Conservation (phyloP, 1,284 basidiomycete species). For the Pascua sp. region DNA sequence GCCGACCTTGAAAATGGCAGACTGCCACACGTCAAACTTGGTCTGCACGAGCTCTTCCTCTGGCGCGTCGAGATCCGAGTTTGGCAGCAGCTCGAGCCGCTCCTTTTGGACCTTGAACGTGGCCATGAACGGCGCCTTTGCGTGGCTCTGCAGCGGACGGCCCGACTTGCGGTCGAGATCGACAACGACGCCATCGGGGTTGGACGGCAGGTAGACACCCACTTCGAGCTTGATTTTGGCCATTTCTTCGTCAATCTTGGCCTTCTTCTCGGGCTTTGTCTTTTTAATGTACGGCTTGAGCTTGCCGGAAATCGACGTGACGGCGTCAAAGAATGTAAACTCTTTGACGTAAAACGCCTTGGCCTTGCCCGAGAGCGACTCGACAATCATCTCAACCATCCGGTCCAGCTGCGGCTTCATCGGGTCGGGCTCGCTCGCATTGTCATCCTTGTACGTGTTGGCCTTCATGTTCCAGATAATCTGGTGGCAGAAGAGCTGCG, state of each 20-base stretch:
- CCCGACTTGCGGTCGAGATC: constrained; percentile 97
- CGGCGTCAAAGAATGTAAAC: constrained; percentile 93
- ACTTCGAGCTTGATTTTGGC: constrained; percentile 87
- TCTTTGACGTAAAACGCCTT: constrained; percentile 89
- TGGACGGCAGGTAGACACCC: constrained; percentile 95
- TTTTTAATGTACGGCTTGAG: constrained; percentile 96
- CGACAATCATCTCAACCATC: constrained; percentile 78
- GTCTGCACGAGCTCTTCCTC: constrained; percentile 49
- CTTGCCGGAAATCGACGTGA: constrained; percentile 97
- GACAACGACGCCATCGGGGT: constrained; percentile 92
- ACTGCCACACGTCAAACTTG: constrained; percentile 90
- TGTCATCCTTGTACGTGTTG: constrained; percentile 90
- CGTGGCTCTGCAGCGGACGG: constrained; percentile 91
- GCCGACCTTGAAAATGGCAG: constrained; percentile 99
- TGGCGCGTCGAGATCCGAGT: constrained; percentile 12
- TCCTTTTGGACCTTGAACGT: constrained; percentile 97
- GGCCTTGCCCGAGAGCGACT: constrained; percentile 84
- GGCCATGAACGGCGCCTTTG: constrained; percentile 99
- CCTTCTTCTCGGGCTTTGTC: constrained; percentile 96
- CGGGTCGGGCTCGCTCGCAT: constrained; percentile 69
- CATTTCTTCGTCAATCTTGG: constrained; percentile 98
- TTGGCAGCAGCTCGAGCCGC: constrained; percentile 52
- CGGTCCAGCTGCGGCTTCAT: constrained; percentile 92
- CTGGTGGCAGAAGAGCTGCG: constrained; percentile 97
- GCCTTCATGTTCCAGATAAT: constrained; percentile 99